Base-by-base conservation (phyloP, 2,329 filamentous ascomycete species). In the Fusarium globosum region DNA sequence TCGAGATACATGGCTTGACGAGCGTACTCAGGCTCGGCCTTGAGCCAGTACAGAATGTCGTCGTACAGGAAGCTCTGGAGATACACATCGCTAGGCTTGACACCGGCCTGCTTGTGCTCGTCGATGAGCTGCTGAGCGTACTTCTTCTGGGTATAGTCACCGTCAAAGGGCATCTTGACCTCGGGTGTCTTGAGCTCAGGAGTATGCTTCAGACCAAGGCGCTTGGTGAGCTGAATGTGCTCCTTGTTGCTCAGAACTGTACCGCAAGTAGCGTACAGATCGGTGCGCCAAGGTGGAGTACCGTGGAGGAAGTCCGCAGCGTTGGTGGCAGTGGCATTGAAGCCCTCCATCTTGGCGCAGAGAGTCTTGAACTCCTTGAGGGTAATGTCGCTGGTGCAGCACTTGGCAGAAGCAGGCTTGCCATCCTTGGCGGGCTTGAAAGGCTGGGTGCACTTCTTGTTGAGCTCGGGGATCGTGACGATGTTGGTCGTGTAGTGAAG, bases 301-400 rank as follows among this genome's bases (percentile, higher is more conserved):
- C 89, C 89, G 75, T 84, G 81, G 66, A 90, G 87, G 82, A 87
- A 92, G 73, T 89, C 87, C 42, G 84, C 80, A 1, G 88, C 82
- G 4, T 86, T 93, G 26, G 87, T 87, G 39, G 90, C 91, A 51
- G 83, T 86, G 72, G 85, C 80, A 76, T 92, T 90, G 78, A 82
- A 88, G 56, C 88, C 88, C 77, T 94, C 92, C 90, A 92, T 93
- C 82, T 93, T 93, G 77, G 87, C 88, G 82, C 92, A 94, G 10
- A 94, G 87, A 10, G 86, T 84, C 81, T 90, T 89, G 85, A 89
- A 93, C 81, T 94, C 92, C 51, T 85, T 85, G 41, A 92, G 82
- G 2, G 91, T 93, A 77, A 94, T 88, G 78, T 94, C 92, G 75
- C 87, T 90, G 6, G 92, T 93, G 85, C 92, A 94, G 85, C 92